Evolutionary conservation across 768 basidiomycete species (phyloP).

Genomic region (Cyclocybe aegerita): DNA sequence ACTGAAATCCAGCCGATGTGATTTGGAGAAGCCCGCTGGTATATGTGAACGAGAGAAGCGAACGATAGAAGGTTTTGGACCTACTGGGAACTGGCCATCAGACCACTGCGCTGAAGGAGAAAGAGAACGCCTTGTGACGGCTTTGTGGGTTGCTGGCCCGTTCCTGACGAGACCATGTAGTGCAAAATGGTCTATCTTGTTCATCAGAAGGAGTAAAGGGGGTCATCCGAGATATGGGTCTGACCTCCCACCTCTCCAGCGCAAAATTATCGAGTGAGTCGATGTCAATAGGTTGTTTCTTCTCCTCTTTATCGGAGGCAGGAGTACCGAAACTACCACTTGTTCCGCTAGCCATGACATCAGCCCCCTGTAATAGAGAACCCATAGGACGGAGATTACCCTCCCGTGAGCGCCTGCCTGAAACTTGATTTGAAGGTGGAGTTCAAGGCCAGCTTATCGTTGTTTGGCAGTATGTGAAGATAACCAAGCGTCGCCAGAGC

Average conservation of each 20-base stretch:
- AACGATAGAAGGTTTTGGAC: slow-evolving; percentile 20
- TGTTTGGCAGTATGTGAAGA: slow-evolving; percentile 68
- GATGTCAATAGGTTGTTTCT: slow-evolving; percentile 49
- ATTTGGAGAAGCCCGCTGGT: slow-evolving; percentile 68
- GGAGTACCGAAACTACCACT: slow-evolving; percentile 86
- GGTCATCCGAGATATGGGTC: slow-evolving; percentile 13
- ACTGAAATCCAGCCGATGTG: slow-evolving; percentile 94
- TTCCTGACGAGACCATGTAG: slow-evolving; percentile 95
- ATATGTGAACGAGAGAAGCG: slow-evolving; percentile 13
- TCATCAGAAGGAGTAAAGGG: slow-evolving; percentile 1
- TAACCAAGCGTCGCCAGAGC: slow-evolving; percentile 62
- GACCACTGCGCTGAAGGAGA: slow-evolving; percentile 77
- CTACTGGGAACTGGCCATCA: slow-evolving; percentile 79
- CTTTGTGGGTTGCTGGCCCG: slow-evolving; percentile 68
- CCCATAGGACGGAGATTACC: slow-evolving; percentile 44
- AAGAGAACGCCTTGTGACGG: slow-evolving; percentile 85
- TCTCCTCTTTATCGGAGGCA: slow-evolving; percentile 57
- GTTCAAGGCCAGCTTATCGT: slow-evolving; percentile 69
- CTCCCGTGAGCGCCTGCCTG: slow-evolving; percentile 84
- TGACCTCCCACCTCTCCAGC: slow-evolving; percentile 87
- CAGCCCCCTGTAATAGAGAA: slow-evolving; percentile 3
- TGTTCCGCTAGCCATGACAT: slow-evolving; percentile 49
- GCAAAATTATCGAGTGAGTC: slow-evolving; percentile 79
- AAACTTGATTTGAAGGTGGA: slow-evolving; percentile 76
- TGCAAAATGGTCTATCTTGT: slow-evolving; percentile 82